phyloP scores from a whole-genome alignment of 306 rosid genomes.

The Gleditsia sinensis region DNA sequence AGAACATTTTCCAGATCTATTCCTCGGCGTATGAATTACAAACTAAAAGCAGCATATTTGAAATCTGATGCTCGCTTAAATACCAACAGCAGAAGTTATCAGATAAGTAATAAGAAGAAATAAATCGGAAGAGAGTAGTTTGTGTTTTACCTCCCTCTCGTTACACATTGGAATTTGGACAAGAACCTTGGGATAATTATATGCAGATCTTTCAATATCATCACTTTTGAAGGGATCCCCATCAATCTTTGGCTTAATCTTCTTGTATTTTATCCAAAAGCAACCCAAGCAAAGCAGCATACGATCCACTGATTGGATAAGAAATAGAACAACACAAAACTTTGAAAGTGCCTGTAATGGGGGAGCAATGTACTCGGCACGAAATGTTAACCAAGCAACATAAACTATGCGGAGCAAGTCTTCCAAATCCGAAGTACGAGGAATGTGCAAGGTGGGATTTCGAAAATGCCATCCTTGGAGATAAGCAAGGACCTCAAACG shows the following conservation, averaged over 20 bases:
- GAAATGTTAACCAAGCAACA: slow-evolving; percentile 75
- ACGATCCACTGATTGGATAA: slow-evolving; percentile 87
- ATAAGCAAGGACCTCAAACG: slow-evolving; percentile 76
- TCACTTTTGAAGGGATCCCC: slow-evolving; percentile 55
- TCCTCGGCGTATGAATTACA: neutral
- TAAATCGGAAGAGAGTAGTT: neutral
- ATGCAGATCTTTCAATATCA: slow-evolving; percentile 65
- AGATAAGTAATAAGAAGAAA: neutral
- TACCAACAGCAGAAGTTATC: slow-evolving; percentile 10
- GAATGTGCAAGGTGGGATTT: slow-evolving; percentile 72
- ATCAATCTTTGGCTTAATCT: slow-evolving; percentile 66
- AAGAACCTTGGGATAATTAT: slow-evolving; percentile 82
- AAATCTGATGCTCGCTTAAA: slow-evolving; percentile 2
- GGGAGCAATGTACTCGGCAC: slow-evolving; percentile 87
- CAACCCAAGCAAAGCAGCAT: slow-evolving; percentile 82
- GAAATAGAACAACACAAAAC: slow-evolving; percentile 81
- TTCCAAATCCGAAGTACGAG: slow-evolving; percentile 66
- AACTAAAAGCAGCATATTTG: neutral
- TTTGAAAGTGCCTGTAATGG: slow-evolving; percentile 74
- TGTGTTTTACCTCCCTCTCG: slow-evolving; percentile 77
- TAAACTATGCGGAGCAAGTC: slow-evolving; percentile 68
- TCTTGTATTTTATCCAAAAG: slow-evolving; percentile 81
- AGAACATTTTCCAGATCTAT: slow-evolving; percentile 14
- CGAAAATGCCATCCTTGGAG: slow-evolving; percentile 84
- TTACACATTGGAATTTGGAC: slow-evolving; percentile 97